These are phyloP conservation scores for Ocimum tenuiflorum DNA, from an alignment of 257 asterid species.

Conservation along the genomic window DNA sequence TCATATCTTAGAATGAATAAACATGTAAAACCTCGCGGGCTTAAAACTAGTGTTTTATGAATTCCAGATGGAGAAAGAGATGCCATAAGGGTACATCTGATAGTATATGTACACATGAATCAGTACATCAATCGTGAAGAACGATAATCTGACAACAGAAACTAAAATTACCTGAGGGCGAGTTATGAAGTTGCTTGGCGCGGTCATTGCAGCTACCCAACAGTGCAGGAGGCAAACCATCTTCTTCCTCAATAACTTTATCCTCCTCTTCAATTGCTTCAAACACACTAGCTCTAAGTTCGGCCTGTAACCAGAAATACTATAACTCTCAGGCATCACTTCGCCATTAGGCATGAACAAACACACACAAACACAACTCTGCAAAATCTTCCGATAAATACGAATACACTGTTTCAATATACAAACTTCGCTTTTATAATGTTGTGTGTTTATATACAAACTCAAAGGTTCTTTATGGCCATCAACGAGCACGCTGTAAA, in stretches of 20 bases:
- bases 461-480: not conserved
- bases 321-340: not conserved
- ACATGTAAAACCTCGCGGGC: too few relatives aligned
- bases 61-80: not conserved
- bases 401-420: not conserved
- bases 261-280: conserved; percentile 91
- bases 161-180: conserved; percentile 53
- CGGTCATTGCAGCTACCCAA: conserved; percentile 83
- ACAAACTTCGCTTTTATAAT: not conserved
- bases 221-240: conserved; percentile 66
- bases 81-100: not conserved
- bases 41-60: too few relatives aligned
- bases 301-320: conserved; percentile 44
- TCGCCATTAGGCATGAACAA: not conserved
- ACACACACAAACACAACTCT: too few relatives aligned
- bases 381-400: not conserved
- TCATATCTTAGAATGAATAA: too few relatives aligned
- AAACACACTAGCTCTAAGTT: conserved; percentile 77
- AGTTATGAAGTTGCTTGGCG: conserved; percentile 69
- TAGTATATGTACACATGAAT: not conserved
- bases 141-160: not conserved
- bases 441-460: not conserved
- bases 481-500: not conserved
- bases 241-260: conserved; percentile 51
- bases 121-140: not conserved